Evolutionary conservation across 2,329 filamentous ascomycete species (phyloP).

Genomic region (Fusarium beomiforme): DNA sequence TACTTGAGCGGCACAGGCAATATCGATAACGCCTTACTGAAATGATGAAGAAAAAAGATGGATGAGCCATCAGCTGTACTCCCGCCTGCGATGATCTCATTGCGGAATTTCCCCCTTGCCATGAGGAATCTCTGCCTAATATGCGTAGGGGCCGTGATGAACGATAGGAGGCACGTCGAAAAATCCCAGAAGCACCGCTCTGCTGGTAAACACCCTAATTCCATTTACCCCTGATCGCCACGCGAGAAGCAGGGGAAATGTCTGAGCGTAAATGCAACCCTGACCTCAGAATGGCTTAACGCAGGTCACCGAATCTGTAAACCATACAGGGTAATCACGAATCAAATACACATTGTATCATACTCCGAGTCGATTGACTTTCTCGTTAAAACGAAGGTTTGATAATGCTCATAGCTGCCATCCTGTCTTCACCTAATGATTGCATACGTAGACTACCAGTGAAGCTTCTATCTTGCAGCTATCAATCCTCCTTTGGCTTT

Average conservation of each 20-base stretch:
- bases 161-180: not conserved
- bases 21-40: not conserved
- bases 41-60: not conserved
- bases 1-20: not conserved
- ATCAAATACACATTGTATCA: not conserved
- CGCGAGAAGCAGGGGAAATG: not conserved
- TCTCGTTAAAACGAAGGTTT: not conserved
- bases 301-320: not conserved
- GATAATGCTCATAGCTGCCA: no score
- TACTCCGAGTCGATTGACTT: not conserved
- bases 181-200: not conserved
- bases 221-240: not conserved
- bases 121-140: not conserved
- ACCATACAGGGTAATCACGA: not conserved
- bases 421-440: not conserved
- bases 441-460: no score
- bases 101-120: not conserved
- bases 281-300: not conserved
- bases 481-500: not conserved
- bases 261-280: not conserved
- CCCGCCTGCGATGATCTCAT: no score
- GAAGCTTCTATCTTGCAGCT: accelerated
- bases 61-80: not conserved
- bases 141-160: no score
- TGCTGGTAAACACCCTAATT: not conserved